Evolutionary conservation across 345 rosid genomes (phyloP).

Genomic region (Excoecaria agallocha): DNA sequence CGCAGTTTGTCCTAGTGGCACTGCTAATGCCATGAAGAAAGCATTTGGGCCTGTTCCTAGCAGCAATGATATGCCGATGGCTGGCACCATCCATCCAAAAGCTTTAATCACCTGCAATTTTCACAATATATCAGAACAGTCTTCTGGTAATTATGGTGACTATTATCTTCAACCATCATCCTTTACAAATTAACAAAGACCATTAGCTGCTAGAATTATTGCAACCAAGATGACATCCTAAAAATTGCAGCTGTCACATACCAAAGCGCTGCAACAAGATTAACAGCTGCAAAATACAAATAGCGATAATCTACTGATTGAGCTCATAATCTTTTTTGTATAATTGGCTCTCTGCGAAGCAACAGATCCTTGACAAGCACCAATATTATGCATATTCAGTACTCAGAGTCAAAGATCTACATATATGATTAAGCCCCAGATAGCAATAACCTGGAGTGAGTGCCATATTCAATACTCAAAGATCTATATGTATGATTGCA

Average conservation of each 20-base stretch:
- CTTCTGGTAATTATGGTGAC: background rate
- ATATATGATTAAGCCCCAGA: no score
- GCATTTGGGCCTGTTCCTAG: constrained; percentile 77
- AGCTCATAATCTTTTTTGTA: background rate
- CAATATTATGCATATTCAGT: background rate
- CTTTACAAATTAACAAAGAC: background rate
- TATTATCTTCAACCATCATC: background rate
- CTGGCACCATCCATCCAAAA: constrained; percentile 82
- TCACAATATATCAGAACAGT: background rate
- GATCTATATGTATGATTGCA: no score
- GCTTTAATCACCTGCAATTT: constrained; percentile 53
- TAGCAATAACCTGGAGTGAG: no score
- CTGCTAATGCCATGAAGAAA: constrained; percentile 79
- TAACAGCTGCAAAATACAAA: background rate
- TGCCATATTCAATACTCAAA: no score
- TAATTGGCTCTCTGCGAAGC: background rate
- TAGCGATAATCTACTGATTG: no score
- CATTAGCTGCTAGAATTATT: background rate
- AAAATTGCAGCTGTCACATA: background rate
- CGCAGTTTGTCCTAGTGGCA: constrained; percentile 71
- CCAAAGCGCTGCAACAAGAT: no score
- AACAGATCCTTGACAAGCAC: background rate
- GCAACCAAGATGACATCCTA: background rate
- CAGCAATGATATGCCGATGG: constrained; percentile 59
- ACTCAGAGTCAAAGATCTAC: no score